A percentile compares a stretch with the other conserved stretches of the same genome.
These are phyloP conservation scores for Kuraishia ogatae DNA, from an alignment of 805 yeast genomes.

Conservation along the genomic window DNA sequence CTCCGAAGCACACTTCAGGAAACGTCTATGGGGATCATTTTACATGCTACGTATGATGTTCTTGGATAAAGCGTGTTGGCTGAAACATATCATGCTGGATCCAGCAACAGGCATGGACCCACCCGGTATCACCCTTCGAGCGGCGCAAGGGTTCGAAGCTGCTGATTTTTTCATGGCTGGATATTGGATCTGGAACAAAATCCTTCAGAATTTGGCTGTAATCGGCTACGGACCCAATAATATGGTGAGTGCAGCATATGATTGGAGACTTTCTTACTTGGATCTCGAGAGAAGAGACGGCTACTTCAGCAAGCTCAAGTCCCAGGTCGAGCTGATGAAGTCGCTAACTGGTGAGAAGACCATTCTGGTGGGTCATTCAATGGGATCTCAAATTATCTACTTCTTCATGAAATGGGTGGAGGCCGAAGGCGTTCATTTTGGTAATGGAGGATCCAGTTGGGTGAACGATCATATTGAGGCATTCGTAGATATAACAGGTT, in stretches of 20 bases:
- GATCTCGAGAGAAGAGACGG: slow-evolving; percentile 85
- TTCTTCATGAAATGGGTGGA: slow-evolving; percentile 96
- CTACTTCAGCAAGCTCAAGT: slow-evolving; percentile 71
- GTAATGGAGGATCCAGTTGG: slow-evolving; percentile 91
- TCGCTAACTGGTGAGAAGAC: slow-evolving; percentile 52
- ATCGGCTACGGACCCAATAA: slow-evolving; percentile 89
- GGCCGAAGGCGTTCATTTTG: slow-evolving; percentile 70
- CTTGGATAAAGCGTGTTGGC: slow-evolving; percentile 88
- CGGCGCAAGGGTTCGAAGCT: slow-evolving; percentile 95
- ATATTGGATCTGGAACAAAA: slow-evolving; percentile 97
- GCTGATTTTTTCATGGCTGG: slow-evolving; percentile 96
- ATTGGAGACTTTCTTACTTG: slow-evolving; percentile 88
- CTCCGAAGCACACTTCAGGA: slow-evolving; percentile 75
- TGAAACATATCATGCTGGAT: slow-evolving; percentile 83
- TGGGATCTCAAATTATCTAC: slow-evolving; percentile 89
- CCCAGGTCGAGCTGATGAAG: slow-evolving; percentile 57
- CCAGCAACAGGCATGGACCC: slow-evolving; percentile 93
- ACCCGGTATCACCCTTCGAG: slow-evolving; percentile 66
- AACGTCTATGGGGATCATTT: slow-evolving; percentile 94
- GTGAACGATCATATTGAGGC: slow-evolving; percentile 78
- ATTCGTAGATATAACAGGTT: slow-evolving; percentile 81
- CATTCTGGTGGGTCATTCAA: slow-evolving; percentile 83
- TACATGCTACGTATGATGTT: slow-evolving; percentile 92
- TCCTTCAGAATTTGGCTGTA: slow-evolving; percentile 89
- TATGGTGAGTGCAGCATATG: slow-evolving; percentile 89